Conservation (phyloP, 208 protist species). For the Crithidia brevicula region DNA sequence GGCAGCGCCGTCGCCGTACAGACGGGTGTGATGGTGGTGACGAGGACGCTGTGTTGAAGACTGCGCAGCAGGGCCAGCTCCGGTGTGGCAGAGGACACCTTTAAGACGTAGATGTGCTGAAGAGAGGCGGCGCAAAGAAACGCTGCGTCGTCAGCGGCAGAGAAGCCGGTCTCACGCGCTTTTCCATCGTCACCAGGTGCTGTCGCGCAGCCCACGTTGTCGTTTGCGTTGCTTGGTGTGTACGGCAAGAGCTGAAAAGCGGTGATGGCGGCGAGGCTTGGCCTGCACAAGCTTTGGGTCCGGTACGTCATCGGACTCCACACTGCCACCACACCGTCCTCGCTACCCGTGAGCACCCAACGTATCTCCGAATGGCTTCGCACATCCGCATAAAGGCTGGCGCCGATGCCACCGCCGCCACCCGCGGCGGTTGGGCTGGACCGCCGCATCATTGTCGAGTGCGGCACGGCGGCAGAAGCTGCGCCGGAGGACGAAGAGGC, state of each 20-base stretch:
- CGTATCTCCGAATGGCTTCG: slow-evolving; percentile 9
- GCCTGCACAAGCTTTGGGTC: slow-evolving; percentile 29
- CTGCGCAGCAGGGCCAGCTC: slow-evolving; percentile 30
- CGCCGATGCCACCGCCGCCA: neutral
- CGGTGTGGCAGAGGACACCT: slow-evolving; percentile 11
- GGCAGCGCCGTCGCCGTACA: slow-evolving; percentile 18
- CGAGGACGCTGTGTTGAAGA: slow-evolving; percentile 21
- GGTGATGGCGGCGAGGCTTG: slow-evolving; percentile 30
- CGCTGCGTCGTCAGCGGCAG: neutral
- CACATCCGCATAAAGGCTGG: neutral
- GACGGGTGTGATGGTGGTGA: slow-evolving; percentile 21
- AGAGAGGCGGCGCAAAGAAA: slow-evolving; percentile 43
- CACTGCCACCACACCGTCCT: slow-evolving; percentile 45
- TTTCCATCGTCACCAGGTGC: neutral
- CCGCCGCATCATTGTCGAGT: too few species aligned
- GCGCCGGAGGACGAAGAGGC: neutral
- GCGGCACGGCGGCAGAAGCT: neutral
- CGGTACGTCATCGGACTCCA: slow-evolving; percentile 48
- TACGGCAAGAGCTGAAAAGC: slow-evolving; percentile 26
- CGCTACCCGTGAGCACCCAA: slow-evolving; percentile 41
- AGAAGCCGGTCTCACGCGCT: neutral
- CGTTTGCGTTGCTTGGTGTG: neutral
- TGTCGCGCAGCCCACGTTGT: neutral
- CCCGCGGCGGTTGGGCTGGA: neutral
- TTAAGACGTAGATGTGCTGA: slow-evolving; percentile 29